Base-by-base conservation (phyloP, 1,284 basidiomycete species). In the Leccinum holopus region DNA sequence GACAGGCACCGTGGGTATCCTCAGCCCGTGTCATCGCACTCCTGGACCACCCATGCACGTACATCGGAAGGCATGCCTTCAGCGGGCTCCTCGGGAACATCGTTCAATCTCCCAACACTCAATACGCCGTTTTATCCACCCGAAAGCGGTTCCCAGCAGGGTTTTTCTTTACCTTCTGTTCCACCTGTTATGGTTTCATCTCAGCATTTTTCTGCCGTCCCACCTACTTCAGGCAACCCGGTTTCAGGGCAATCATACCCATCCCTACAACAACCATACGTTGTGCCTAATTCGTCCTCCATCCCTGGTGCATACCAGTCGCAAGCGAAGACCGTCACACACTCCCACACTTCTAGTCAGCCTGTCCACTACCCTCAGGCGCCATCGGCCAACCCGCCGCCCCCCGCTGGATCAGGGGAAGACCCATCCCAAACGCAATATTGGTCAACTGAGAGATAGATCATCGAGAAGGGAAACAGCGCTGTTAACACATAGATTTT, bases 71-170 rank as follows among this genome's bases (percentile, higher is more conserved):
- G 61, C 56, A 65, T 72, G 57, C 55, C 65, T 58, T 65, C 66
- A 59, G 59, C 67, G 47, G 66, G 63, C 53, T 61, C 70, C 59
- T 66, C 70, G 56, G 71, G 66, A 21, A 18, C 68, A n/a, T 33
- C 70, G 47, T 74, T 67, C 65, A 16, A 60, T 47, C 75, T 80
- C 63, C 71, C 77, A 37, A 80, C 80, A 18, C 70, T 80, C 51
- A 79, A 65, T 64, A 77, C 82, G 21, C 76, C 82, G 6, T 84
- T 81, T 72, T 81, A 76, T 74, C 79, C 83, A 61, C 61, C 67
- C 44, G 72, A 75, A 63, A 72, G 55, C 58, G 44, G 53, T 55
- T 55, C 61, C 33, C 75, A 63, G 32, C 69, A 59, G 30, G 64
- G 55, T 59, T 73, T 68, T 60, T 35, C 68, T 28, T 52, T 72